A percentile compares a stretch with the other conserved stretches of the same genome.
These are phyloP conservation scores for Wickerhamiella occidentalis DNA, from an alignment of 805 yeast genomes.

Conservation along the genomic window DNA sequence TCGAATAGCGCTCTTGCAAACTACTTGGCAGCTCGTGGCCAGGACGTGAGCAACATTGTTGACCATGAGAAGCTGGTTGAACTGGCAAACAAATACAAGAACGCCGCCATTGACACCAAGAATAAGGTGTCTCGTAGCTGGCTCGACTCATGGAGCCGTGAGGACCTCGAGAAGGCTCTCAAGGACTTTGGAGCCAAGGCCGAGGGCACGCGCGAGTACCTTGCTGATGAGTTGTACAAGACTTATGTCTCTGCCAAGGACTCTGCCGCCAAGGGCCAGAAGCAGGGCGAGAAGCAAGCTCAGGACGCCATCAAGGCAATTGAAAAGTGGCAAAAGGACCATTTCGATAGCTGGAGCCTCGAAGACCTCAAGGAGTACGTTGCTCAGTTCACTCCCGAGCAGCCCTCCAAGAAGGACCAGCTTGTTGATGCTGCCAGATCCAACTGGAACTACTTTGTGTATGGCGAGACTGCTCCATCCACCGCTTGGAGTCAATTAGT, in stretches of 20 bases:
- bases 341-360: conserved; percentile 42
- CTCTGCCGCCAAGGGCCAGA: conserved; percentile 34
- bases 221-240: conserved; percentile 37
- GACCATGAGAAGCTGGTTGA: conserved; percentile 33
- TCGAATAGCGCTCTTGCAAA: conserved; percentile 26
- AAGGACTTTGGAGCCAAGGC: conserved; percentile 32
- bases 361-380: conserved; percentile 47
- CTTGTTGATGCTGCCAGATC: conserved; percentile 20
- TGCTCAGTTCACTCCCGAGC: conserved; percentile 31
- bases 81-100: conserved; percentile 31
- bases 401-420: conserved; percentile 15
- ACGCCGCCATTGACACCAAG: conserved; percentile 28
- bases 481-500: not conserved
- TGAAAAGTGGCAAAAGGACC: conserved; percentile 31
- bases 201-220: conserved; percentile 35
- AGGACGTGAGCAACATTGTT: conserved; percentile 23
- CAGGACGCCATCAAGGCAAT: conserved; percentile 29
- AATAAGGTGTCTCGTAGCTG: conserved; percentile 39
- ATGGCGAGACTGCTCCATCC: conserved; percentile 9
- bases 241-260: conserved; percentile 32
- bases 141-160: conserved; percentile 42
- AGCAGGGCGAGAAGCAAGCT: conserved; percentile 35
- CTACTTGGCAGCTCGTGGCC: conserved; percentile 29
- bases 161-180: conserved; percentile 41
- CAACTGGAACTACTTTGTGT: conserved; percentile 17